A percentile compares a stretch with the other conserved stretches of the same genome.
Conservation (phyloP, 2,329 filamentous ascomycete species). For the Boeremia exigua region DNA sequence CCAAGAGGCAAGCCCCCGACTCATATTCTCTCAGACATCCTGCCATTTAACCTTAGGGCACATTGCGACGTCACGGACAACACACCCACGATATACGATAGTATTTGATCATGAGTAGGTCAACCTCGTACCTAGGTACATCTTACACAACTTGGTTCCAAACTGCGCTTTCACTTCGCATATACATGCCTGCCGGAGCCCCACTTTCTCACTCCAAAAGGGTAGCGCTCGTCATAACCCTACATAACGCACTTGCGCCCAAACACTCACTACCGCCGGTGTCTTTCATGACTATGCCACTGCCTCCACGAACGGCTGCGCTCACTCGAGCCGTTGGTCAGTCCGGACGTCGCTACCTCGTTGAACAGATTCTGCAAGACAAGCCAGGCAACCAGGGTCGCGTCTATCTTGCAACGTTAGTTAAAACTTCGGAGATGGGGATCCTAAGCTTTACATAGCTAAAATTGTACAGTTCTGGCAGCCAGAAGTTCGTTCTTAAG, state of each 20-base stretch:
- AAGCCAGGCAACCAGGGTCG: constrained; percentile 7
- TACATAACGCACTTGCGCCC: background rate
- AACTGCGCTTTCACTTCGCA: background rate
- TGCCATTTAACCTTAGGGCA: too few species aligned
- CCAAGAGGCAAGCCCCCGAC: too few species aligned
- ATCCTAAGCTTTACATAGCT: background rate
- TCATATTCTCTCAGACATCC: too few species aligned
- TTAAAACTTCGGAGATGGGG: background rate
- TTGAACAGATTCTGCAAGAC: constrained; percentile 14
- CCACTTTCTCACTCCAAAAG: background rate
- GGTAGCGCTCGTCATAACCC: background rate
- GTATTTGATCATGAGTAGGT: too few species aligned
- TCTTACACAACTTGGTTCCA: background rate
- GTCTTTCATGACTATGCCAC: background rate
- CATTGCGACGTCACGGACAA: too few species aligned
- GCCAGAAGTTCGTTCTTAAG: constrained; percentile 15
- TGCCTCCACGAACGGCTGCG: background rate
- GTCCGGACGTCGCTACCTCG: constrained; percentile 11
- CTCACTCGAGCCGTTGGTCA: constrained; percentile 4
- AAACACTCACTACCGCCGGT: background rate
- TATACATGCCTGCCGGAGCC: background rate
- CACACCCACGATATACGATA: too few species aligned
- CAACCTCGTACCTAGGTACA: too few species aligned
- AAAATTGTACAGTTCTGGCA: background rate
- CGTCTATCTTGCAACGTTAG: constrained; percentile 19